Evolutionary conservation across 208 protist genomes (phyloP), one percentile per base, ranked within the genome.

Genomic region (Leishmania lainsoni): DNA sequence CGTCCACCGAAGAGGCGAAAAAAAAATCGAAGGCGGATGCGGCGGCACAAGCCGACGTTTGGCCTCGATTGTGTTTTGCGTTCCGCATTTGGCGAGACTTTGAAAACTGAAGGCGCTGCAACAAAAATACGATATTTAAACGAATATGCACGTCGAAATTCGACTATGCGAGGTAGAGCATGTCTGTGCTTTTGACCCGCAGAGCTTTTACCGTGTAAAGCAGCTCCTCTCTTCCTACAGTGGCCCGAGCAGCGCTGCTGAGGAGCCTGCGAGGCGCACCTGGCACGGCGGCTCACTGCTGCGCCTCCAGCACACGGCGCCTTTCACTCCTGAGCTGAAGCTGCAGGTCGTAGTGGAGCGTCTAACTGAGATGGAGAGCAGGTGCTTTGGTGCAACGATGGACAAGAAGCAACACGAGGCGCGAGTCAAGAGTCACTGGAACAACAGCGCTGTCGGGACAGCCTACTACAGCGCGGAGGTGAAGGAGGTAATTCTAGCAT

Each of bases 151-250:
- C 86, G 88, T 93, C 1, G 93, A 97, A 77, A 88, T 97, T 66
- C 86, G 92, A 22, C 78, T 95, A 56, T 90, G 87, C 49, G 77
- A 91, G 49, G 77, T 95, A 71, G 86, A 87, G 17, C 75, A 89
- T 32, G 84, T 82, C 32, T 94, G 89, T 66, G 68, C 86, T 22
- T 94, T 97, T 75, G 90, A 95, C 61, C 76, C 89, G 16, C 87
- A 95, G 71, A 93, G 92, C 76, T 97, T 95, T 78, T 91, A 94
- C 69, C 91, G 92, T 22, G 86, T 97, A 63, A 93, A 94, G 85
- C 89, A 97, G 74, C 75, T 94, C 29, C 76, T 90, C 14, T 73
- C 87, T 45, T 75, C 56, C 10, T 61, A 63, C 32, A 85, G 32
- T 14, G 65, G 32, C 4, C 58, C 16, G 20, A 39, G 51, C 20